These are phyloP conservation scores for Solanum ossicruentum DNA, from an alignment of 257 asterid species.

Conservation along the genomic window DNA sequence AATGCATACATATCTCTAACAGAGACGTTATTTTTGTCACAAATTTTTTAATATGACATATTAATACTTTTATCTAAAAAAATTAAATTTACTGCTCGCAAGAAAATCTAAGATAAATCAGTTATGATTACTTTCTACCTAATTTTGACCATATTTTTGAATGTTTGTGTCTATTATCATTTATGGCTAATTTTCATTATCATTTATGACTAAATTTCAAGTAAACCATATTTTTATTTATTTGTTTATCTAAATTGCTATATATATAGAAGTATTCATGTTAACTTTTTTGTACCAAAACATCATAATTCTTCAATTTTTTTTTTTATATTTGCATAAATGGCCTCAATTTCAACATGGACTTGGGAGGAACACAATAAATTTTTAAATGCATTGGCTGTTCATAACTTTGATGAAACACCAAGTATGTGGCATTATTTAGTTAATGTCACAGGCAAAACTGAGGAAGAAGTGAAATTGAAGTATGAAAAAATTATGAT, in stretches of 20 bases:
- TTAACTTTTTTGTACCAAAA: background rate
- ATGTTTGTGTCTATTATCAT: background rate
- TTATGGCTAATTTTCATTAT: background rate
- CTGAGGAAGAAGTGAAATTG: slow-evolving; percentile 47
- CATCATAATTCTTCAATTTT: background rate
- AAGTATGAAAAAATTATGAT: slow-evolving; percentile 42
- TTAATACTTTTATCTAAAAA: background rate
- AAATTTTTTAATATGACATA: background rate
- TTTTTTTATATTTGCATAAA: background rate
- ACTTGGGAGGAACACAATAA: slow-evolving; percentile 34
- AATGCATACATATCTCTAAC: background rate
- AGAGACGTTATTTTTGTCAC: background rate
- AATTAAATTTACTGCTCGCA: background rate
- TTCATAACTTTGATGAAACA: slow-evolving; percentile 17
- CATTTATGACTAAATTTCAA: background rate
- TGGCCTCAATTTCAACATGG: slow-evolving; percentile 42
- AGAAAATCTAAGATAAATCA: background rate
- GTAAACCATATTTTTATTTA: background rate
- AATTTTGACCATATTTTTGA: background rate
- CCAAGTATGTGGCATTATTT: slow-evolving; percentile 43
- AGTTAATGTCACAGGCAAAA: slow-evolving; percentile 37
- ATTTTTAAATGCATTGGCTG: slow-evolving; percentile 48
- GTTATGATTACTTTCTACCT: background rate
- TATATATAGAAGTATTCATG: slow-evolving; percentile 7
- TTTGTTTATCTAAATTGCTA: background rate